These are phyloP conservation scores for Komagataella kurtzmanii DNA, from an alignment of 805 yeast genomes.

Conservation along the genomic window DNA sequence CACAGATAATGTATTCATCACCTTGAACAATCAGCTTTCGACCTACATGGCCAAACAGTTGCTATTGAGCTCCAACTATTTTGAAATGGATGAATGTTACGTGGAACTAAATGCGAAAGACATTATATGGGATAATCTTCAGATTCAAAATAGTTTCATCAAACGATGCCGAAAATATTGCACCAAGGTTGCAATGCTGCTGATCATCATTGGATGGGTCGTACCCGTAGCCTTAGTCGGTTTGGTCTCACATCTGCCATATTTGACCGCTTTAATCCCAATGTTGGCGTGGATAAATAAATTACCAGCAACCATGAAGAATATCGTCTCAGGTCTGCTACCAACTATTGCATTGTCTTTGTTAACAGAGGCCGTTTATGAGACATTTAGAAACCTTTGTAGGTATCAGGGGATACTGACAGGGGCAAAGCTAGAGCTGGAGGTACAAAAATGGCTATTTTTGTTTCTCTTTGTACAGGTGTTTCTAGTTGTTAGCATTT, in stretches of 20 bases:
- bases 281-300: constrained; percentile 38
- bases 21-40: constrained; percentile 40
- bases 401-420: constrained; percentile 45
- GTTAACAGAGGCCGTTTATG: constrained; percentile 50
- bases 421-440: constrained; percentile 50
- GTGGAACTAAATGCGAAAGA: constrained; percentile 53
- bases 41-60: constrained; percentile 57
- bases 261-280: constrained; percentile 48
- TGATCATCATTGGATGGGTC: constrained; percentile 51
- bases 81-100: constrained; percentile 26
- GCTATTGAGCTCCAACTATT: constrained; percentile 28
- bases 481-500: constrained; percentile 72
- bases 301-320: constrained; percentile 39
- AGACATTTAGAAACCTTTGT: constrained; percentile 40
- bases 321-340: constrained; percentile 43
- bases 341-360: constrained; percentile 56
- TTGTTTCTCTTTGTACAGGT: constrained; percentile 70
- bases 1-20: constrained; percentile 41
- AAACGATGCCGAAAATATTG: constrained; percentile 23
- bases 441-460: constrained; percentile 68
- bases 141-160: constrained; percentile 21
- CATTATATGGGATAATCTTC: constrained; percentile 57
- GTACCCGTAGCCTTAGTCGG: constrained; percentile 78
- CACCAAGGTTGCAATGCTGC: constrained; percentile 31
- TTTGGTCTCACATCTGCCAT: constrained; percentile 59